Percentiles rank a stretch among this genome's conserved stretches.
Conservation (phyloP, 2,329 filamentous ascomycete genomes). For the Scytalidium sp. region DNA sequence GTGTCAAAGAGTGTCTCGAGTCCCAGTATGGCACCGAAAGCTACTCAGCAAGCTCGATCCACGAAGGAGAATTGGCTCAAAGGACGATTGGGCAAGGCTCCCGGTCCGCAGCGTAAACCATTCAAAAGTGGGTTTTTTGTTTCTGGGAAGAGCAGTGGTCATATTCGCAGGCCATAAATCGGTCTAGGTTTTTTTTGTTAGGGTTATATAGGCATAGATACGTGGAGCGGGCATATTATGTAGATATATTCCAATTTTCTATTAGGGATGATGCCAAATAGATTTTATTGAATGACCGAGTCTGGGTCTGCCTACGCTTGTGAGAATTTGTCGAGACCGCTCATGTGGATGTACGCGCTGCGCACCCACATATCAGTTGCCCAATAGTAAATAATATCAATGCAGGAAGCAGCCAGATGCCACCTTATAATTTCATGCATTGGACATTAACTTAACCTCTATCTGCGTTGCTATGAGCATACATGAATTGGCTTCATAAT, state of each 20-base stretch:
- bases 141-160: constrained; percentile 8
- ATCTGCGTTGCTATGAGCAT: neutral
- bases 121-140: constrained; percentile 21
- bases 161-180: neutral
- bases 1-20: constrained; percentile 16
- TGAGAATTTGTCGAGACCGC: no score
- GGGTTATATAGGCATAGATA: neutral
- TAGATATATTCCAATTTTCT: no score
- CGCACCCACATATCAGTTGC: no score
- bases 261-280: no score
- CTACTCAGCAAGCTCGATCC: constrained; percentile 14
- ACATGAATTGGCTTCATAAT: neutral
- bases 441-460: neutral
- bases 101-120: constrained; percentile 16
- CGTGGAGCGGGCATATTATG: neutral
- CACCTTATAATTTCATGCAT: neutral
- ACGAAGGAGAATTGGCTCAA: constrained; percentile 27
- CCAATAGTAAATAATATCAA: no score
- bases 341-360: no score
- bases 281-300: no score
- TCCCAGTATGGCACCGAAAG: constrained; percentile 23
- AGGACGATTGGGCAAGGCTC: constrained; percentile 16
- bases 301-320: no score
- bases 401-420: neutral
- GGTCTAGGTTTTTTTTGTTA: neutral